Conservation (phyloP, 345 rosid species). For the Eucalyptus paniculata region DNA sequence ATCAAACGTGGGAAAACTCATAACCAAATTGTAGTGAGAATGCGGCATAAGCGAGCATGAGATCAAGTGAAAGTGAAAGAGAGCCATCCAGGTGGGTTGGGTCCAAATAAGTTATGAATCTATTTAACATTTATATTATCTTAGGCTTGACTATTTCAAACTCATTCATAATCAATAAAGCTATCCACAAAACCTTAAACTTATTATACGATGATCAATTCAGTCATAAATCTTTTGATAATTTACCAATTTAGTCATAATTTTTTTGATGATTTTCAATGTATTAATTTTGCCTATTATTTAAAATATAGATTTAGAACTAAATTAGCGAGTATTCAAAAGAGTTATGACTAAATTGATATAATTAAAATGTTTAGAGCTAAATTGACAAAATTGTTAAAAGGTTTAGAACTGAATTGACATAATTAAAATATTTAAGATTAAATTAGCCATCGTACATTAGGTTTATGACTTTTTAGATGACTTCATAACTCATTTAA, state of each 20-base stretch:
- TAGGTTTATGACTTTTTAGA: neutral
- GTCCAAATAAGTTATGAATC: accelerated
- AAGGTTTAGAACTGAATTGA: accelerated
- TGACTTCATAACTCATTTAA: neutral
- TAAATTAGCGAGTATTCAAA: accelerated
- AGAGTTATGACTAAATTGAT: accelerated
- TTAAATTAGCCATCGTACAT: accelerated
- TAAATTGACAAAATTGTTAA: accelerated
- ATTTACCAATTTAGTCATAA: too few species aligned
- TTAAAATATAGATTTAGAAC: accelerated
- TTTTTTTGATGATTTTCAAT: accelerated
- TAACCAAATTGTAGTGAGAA: accelerated
- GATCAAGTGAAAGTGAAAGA: accelerated
- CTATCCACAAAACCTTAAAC: too few species aligned
- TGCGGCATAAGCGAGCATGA: accelerated
- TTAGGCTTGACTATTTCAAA: accelerated
- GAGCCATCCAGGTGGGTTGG: accelerated
- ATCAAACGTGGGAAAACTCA: neutral
- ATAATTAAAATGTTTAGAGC: accelerated
- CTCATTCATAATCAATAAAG: neutral
- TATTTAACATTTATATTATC: accelerated
- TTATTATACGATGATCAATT: too few species aligned
- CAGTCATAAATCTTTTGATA: accelerated
- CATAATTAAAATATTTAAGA: accelerated
- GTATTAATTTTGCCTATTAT: accelerated